These are phyloP conservation scores for Phaffia australis DNA, from an alignment of 768 basidiomycete species.

Conservation along the genomic window DNA sequence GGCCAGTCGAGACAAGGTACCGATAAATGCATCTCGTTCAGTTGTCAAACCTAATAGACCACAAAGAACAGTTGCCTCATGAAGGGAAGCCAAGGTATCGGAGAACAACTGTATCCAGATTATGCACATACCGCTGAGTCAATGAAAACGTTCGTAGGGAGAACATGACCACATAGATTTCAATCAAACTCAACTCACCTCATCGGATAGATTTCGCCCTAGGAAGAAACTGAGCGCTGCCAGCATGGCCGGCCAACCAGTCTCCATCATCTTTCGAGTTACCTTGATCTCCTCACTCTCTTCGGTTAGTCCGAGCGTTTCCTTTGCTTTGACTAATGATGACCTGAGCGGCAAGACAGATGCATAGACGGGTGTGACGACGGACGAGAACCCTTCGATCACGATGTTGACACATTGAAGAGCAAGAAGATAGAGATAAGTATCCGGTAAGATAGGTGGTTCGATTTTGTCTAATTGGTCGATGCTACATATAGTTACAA, in stretches of 20 bases:
- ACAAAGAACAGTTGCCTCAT: slow-evolving; percentile 73
- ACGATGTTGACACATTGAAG: slow-evolving; percentile 78
- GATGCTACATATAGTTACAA: slow-evolving; percentile 49
- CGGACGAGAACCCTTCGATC: slow-evolving; percentile 71
- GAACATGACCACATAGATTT: neutral
- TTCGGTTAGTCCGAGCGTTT: neutral
- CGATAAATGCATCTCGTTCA: slow-evolving; percentile 86
- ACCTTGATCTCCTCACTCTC: slow-evolving; percentile 1
- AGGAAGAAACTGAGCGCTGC: slow-evolving; percentile 83
- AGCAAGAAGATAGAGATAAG: slow-evolving; percentile 83
- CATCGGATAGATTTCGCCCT: slow-evolving; percentile 79
- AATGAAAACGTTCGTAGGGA: neutral
- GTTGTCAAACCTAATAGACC: slow-evolving; percentile 79
- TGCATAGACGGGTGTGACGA: slow-evolving; percentile 64
- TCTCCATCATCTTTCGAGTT: slow-evolving; percentile 67
- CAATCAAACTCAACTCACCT: slow-evolving; percentile 32
- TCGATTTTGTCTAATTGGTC: slow-evolving; percentile 98
- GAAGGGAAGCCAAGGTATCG: slow-evolving; percentile 69
- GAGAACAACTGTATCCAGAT: slow-evolving; percentile 50
- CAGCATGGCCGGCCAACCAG: slow-evolving; percentile 83
- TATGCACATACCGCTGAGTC: neutral
- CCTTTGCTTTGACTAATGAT: slow-evolving; percentile 31
- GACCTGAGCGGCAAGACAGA: slow-evolving; percentile 51
- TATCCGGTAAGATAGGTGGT: slow-evolving; percentile 81
- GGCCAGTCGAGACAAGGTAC: slow-evolving; percentile 75